Base-by-base conservation (phyloP, 2,329 filamentous ascomycete species). In the Neonectria ditissima region DNA sequence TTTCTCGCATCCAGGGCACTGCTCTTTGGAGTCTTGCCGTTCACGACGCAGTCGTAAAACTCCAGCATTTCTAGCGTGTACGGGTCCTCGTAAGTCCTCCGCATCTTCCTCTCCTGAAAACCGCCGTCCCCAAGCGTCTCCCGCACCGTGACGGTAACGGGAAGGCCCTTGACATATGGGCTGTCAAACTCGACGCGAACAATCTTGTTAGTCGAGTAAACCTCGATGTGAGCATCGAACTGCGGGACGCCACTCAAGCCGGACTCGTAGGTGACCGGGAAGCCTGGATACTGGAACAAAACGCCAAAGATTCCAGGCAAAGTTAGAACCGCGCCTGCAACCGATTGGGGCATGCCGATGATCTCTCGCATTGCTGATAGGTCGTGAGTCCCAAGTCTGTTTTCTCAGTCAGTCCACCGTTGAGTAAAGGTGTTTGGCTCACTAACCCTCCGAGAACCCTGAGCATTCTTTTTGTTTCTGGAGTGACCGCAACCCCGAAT, bases 101-200 rank as follows among this genome's bases (percentile, higher is more conserved):
- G 70, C 6, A 83, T 22, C 14, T 24, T 62, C 9, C 53, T 48
- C 58, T 65, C 58, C 47, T 66, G 57, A 47, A 73, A 73, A 0
- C 79, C 77, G 45, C 78, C 77, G 14, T 54, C 56, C 8, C 78
- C 72, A 34, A 61, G 45, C 37, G 76, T 75, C 47, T 86, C 83
- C 16, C 78, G 72, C 5, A 86, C 76, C 1, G 73, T 72, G 34
- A 87, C 79, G 10, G 75, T 81, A 45, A 84, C 82, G 0, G 82
- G 81, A 14, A 86, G 74, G 0, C 81, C 84, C 65, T 84, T 85
- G 9, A 86, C 79, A 62, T 82, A 86, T 0, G 86, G 86, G 1
- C 84, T 84, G 55, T 88, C 84, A 68, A 85, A 87, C 45, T 82
- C 73, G 10, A 89, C 76, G 7, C 75, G 79, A 1, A 89, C 81